phyloP scores from a whole-genome alignment of 768 basidiomycete genomes.

The Suillus spraguei region DNA sequence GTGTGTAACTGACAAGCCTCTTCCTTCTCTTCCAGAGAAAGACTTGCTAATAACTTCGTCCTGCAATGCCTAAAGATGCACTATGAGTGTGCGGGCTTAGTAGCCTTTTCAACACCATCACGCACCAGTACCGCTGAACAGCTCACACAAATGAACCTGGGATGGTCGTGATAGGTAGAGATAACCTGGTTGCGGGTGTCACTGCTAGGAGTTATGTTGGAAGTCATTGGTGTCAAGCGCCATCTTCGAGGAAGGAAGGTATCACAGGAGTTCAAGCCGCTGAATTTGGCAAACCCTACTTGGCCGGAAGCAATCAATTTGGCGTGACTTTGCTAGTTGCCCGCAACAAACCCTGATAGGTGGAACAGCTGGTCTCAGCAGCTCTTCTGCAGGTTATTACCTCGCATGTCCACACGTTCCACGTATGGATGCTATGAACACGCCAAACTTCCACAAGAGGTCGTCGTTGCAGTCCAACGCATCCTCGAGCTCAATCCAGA shows the following conservation, averaged over 20 bases:
- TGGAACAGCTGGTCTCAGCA: conserved; percentile 2
- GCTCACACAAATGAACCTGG: conserved; percentile 67
- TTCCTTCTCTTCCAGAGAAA: conserved; percentile 81
- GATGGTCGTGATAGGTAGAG: conserved; percentile 64
- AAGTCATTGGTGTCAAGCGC: background rate
- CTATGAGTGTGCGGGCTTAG: conserved; percentile 1
- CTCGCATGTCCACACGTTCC: conserved; percentile 6
- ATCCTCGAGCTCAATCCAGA: conserved; percentile 57
- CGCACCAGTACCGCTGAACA: conserved; percentile 74
- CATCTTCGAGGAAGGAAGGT: background rate
- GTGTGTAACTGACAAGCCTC: conserved; percentile 65
- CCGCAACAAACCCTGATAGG: background rate
- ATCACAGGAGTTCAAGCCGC: conserved; percentile 1
- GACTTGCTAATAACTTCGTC: conserved; percentile 86
- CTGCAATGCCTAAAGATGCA: conserved; percentile 60
- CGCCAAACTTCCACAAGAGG: conserved; percentile 64
- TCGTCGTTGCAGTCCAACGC: conserved; percentile 70
- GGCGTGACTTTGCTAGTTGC: background rate
- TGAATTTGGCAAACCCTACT: conserved; percentile 8
- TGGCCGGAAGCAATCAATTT: conserved; percentile 7
- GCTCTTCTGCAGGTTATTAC: conserved; percentile 2
- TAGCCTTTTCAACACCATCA: conserved; percentile 13
- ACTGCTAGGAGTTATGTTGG: conserved; percentile 27
- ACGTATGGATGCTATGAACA: conserved; percentile 16
- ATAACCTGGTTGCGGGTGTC: conserved; percentile 59